These are phyloP conservation scores for Tetrahymena thermophila DNA, from an alignment of 73 alveolate species.

Conservation along the genomic window DNA sequence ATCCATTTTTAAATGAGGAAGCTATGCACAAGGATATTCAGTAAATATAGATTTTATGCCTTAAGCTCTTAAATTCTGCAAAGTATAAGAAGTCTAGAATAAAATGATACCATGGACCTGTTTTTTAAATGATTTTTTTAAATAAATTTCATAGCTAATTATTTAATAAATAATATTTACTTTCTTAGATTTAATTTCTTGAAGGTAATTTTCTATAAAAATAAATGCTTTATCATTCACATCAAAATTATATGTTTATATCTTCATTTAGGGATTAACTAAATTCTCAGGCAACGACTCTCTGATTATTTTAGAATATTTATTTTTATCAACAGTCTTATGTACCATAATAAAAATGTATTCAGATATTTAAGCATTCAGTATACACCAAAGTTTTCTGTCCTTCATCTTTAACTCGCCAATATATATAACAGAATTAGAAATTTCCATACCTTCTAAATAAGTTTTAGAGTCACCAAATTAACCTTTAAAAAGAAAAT, in stretches of 20 bases:
- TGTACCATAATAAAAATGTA: not conserved
- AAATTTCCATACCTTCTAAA: not conserved
- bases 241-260: not conserved
- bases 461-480: not conserved
- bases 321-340: not conserved
- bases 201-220: not conserved
- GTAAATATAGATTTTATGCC: not conserved
- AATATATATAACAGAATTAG: not conserved
- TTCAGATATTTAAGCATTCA: not conserved
- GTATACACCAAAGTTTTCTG: not conserved
- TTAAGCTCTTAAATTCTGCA: not conserved
- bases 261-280: not conserved
- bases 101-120: not conserved
- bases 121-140: not conserved
- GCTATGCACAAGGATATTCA: not conserved
- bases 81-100: not conserved
- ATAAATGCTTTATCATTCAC: not conserved
- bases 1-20: not conserved
- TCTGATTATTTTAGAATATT: not conserved
- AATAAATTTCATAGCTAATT: not conserved
- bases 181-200: not conserved
- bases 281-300: not conserved
- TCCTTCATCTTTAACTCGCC: not conserved
- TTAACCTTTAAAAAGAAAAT: no score
- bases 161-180: not conserved